phyloP scores from a whole-genome alignment of 148 eudicot species.

The Fagopyrum tataricum region DNA sequence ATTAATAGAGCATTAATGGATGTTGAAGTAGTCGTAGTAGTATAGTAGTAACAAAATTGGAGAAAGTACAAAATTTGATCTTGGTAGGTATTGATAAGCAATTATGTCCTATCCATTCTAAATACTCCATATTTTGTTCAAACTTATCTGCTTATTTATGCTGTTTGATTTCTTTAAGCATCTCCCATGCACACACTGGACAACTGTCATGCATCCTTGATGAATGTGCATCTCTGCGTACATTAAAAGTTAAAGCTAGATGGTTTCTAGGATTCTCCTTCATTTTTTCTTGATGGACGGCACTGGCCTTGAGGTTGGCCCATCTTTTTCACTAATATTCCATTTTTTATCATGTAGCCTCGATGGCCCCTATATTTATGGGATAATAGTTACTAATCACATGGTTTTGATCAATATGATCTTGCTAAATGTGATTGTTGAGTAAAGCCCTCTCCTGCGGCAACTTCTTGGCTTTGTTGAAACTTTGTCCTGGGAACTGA shows the following conservation, averaged over 20 bases:
- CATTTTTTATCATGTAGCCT: background rate
- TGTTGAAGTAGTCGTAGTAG: background rate
- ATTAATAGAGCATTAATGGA: background rate
- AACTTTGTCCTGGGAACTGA: too few species aligned
- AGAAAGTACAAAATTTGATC: background rate
- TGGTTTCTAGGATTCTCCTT: background rate
- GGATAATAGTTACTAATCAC: background rate
- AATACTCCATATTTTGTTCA: background rate
- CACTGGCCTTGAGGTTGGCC: background rate
- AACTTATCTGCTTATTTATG: background rate
- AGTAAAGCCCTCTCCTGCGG: too few species aligned
- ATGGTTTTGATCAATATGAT: too few species aligned
- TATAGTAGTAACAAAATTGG: background rate
- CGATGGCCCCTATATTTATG: background rate
- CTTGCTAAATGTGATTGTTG: too few species aligned
- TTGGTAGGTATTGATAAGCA: too few species aligned
- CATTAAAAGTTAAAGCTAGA: background rate
- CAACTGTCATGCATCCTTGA: background rate
- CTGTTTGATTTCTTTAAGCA: background rate
- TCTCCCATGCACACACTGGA: background rate
- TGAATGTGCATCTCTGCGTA: background rate
- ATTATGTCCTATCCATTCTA: background rate
- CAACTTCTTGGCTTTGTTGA: too few species aligned
- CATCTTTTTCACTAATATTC: slow-evolving; percentile 1
- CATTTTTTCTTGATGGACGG: background rate